Evolutionary conservation across 768 basidiomycete species (phyloP), one percentile per base, ranked within the genome.

Genomic region (Chalciporus chontae): DNA sequence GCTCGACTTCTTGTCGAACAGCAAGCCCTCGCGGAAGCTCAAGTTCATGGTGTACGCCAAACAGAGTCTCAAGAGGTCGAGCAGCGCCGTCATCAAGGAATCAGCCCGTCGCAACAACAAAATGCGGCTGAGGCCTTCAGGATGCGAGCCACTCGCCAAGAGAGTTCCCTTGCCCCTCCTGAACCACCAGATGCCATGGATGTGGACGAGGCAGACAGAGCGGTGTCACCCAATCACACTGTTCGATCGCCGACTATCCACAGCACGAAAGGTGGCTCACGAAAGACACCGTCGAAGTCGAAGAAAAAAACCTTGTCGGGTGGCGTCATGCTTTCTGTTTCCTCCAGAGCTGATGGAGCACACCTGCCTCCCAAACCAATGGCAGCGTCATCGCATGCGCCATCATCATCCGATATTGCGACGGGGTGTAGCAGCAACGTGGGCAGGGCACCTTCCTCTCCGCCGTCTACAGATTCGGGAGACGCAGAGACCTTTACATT

Each of bases 121-220:
- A 61, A 59, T 9, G 65, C 47, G 39, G 40, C 59, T 8, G 65
- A 71, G 40, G 58, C 62, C 6, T 48, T 57, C 11, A 61, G 53
- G 40, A 65, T 70, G n/a, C 59, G 53, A 27, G 59, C 63, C 15
- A 52, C 66, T 47, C 38, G 31, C 19, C 40, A 55, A 39, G 44
- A 46, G n/a, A 44, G 36, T 34, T 18, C 31, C 11, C 10, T 23
- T 14, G 6, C 44, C 7, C 32, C 19, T 17, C 11, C 45, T 29
- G 47, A 27, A n/a, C 17, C 23, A n/a, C 27, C 13, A 3, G 21
- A 19, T 9, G 4, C 19, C n/a, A 47, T 42, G 52, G 41, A 29
- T 23, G 52, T 47, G 48, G 47, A 51, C 21, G 18, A 45, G 1
- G 45, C 47, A 43, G 44, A 19, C 29, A 38, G 18, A 13, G 39